Conservation (phyloP, 2,329 filamentous ascomycete species). For the Apiospora aurea region DNA sequence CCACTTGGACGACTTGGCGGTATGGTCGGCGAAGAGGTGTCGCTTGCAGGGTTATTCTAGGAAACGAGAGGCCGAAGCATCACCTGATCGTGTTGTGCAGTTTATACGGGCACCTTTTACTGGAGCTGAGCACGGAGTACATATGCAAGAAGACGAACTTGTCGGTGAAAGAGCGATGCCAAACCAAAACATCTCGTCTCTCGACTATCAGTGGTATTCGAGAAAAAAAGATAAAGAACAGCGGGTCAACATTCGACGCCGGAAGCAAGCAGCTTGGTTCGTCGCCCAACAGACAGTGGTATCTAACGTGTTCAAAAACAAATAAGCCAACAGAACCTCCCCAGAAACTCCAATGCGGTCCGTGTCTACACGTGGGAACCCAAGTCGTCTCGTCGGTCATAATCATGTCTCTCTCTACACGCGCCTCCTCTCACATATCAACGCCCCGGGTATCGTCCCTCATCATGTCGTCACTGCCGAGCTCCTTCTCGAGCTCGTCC, state of each 20-base stretch:
- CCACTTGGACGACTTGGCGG: constrained; percentile 13
- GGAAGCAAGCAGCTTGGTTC: not conserved
- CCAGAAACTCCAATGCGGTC: constrained; percentile 17
- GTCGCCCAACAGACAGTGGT: constrained; percentile 15
- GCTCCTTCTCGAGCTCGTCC: constrained; percentile 88
- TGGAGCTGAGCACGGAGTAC: not conserved
- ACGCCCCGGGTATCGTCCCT: constrained; percentile 9
- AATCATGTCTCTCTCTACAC: constrained; percentile 8
- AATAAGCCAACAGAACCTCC: constrained; percentile 17
- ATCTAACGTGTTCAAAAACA: constrained; percentile 21
- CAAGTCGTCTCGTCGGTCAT: constrained; percentile 15
- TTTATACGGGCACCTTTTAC: not conserved
- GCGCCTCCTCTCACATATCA: not conserved
- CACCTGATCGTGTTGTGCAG: not conserved
- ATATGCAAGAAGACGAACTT: not conserved
- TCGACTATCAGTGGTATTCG: not conserved
- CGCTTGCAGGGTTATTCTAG: constrained; percentile 3
- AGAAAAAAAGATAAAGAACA: not conserved
- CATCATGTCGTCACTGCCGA: constrained; percentile 67
- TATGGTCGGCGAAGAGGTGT: not conserved
- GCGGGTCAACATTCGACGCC: not conserved
- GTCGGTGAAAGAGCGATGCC: constrained; percentile 1
- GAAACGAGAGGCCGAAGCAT: not conserved
- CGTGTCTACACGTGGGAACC: constrained; percentile 19
- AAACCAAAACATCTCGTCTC: not conserved